Conservation (phyloP, 202 grass and related monocot species). For the Panicum virgatum region DNA sequence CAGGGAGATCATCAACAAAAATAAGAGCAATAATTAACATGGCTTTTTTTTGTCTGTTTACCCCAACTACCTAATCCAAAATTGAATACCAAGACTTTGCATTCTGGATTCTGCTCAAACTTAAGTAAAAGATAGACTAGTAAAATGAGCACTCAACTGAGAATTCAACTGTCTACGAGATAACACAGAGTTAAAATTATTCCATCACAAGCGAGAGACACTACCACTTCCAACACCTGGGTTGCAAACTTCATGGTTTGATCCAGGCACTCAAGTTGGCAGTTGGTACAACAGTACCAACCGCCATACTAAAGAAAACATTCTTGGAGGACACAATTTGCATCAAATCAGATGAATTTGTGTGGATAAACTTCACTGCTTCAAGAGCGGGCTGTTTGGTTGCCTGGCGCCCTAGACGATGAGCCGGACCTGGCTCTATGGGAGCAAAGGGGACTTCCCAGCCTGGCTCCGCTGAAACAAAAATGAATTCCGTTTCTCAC, state of each 20-base stretch:
- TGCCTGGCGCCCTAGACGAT: too few relatives aligned
- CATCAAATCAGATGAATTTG: neutral
- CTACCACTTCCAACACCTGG: neutral
- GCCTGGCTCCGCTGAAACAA: too few relatives aligned
- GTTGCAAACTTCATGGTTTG: neutral
- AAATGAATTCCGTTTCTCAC: too few relatives aligned
- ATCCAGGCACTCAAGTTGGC: neutral
- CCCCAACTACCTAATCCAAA: neutral
- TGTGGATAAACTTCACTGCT: neutral
- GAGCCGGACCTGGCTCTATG: too few relatives aligned
- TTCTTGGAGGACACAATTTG: neutral
- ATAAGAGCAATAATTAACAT: neutral
- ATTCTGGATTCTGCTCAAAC: neutral
- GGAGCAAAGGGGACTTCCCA: too few relatives aligned
- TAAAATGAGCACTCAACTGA: neutral
- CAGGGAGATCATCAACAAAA: neutral
- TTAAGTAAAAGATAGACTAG: neutral
- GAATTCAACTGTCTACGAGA: neutral
- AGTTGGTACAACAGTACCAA: neutral
- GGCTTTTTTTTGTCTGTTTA: neutral
- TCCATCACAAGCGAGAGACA: neutral
- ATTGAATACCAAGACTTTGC: neutral
- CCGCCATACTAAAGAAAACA: neutral
- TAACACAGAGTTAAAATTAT: neutral
- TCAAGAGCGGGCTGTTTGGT: too few relatives aligned